Conservation (phyloP, 2,329 filamentous ascomycete species). For the Endocalyx cinctus region DNA sequence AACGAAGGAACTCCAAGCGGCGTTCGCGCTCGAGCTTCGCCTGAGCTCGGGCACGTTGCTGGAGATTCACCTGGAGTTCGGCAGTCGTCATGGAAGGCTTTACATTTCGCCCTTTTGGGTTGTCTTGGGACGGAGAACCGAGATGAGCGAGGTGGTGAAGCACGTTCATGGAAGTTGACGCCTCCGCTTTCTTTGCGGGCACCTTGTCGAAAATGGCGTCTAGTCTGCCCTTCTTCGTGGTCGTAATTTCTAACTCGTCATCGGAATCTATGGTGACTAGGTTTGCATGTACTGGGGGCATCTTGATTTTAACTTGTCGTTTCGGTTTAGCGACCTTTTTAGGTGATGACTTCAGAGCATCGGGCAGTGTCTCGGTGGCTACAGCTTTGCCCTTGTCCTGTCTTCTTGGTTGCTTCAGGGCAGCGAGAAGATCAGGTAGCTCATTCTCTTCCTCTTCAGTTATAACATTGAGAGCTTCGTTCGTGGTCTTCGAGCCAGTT, state of each 20-base stretch:
- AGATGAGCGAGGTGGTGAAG: conserved; percentile 73
- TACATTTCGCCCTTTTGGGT: conserved; percentile 36
- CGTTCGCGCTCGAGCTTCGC: conserved; percentile 73
- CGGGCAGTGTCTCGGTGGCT: conserved; percentile 16
- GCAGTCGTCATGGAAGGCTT: conserved; percentile 59
- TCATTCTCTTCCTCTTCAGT: conserved; percentile 28
- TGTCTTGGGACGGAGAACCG: conserved; percentile 54
- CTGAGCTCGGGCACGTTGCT: conserved; percentile 72
- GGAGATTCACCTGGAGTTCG: conserved; percentile 64
- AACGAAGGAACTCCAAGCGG: conserved; percentile 69
- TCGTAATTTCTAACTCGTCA: conserved; percentile 60
- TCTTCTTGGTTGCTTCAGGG: conserved; percentile 27
- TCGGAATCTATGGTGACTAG: conserved; percentile 44
- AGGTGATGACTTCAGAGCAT: conserved; percentile 39
- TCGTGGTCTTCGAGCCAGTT: conserved; percentile 4
- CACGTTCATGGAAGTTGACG: conserved; percentile 59
- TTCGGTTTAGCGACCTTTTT: conserved; percentile 34
- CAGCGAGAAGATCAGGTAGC: conserved; percentile 34
- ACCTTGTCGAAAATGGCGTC: conserved; percentile 66
- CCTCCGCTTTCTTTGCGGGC: conserved; percentile 58
- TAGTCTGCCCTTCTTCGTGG: conserved; percentile 45
- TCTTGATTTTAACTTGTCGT: conserved; percentile 47
- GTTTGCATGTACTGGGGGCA: conserved; percentile 38
- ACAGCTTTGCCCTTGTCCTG: conserved; percentile 53
- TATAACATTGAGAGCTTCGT: conserved; percentile 3